Conservation (phyloP, 2,329 filamentous ascomycete genomes). For the Cryphonectria japonica region DNA sequence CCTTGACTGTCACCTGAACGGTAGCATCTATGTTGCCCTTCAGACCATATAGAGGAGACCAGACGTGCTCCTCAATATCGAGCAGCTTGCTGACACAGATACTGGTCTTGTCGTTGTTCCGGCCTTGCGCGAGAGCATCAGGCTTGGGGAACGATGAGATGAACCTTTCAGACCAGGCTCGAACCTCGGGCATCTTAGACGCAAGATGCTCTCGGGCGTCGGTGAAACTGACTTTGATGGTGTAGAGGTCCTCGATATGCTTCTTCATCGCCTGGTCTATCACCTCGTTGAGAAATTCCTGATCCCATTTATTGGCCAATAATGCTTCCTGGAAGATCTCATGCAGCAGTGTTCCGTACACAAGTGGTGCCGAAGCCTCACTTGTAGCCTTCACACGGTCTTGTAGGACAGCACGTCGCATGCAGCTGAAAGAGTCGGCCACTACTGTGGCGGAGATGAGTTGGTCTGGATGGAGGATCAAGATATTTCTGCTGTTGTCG, state of each 20-base stretch:
- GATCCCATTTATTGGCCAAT: slow-evolving; percentile 80
- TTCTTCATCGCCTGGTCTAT: slow-evolving; percentile 72
- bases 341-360: slow-evolving; percentile 93
- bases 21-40: slow-evolving; percentile 99
- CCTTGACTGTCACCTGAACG: slow-evolving; percentile 81
- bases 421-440: slow-evolving; percentile 93
- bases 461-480: slow-evolving; percentile 94
- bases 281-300: slow-evolving; percentile 64
- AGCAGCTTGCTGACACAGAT: slow-evolving; percentile 93
- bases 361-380: slow-evolving; percentile 76
- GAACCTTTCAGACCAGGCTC: slow-evolving; percentile 82
- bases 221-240: slow-evolving; percentile 74
- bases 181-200: slow-evolving; percentile 81
- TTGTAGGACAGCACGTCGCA: slow-evolving; percentile 88
- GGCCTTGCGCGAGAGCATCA: slow-evolving; percentile 76
- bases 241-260: slow-evolving; percentile 88
- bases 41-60: slow-evolving; percentile 96
- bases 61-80: slow-evolving; percentile 96
- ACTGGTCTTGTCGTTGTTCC: slow-evolving; percentile 73
- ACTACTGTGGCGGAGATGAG: slow-evolving; percentile 93
- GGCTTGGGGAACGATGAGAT: slow-evolving; percentile 67
- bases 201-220: slow-evolving; percentile 79
- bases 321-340: slow-evolving; percentile 94
- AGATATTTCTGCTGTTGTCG: slow-evolving; percentile 79
- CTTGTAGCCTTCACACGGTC: slow-evolving; percentile 92